Base-by-base conservation (phyloP, 768 basidiomycete species). In the Saitozyma sp. region DNA sequence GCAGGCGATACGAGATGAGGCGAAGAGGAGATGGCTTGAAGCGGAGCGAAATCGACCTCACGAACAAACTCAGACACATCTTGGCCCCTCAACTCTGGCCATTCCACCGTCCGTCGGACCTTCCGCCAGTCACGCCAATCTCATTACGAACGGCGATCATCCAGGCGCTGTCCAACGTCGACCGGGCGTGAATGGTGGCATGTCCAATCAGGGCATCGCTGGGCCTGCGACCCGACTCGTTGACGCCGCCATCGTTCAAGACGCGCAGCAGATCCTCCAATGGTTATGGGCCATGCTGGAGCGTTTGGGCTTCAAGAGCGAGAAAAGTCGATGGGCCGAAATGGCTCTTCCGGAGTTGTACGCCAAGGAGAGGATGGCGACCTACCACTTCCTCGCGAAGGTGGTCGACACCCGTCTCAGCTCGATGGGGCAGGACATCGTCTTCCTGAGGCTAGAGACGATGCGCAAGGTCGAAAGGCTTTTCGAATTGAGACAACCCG, bases 291-390 rank as follows among this genome's bases (percentile, higher is more conserved):
- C 54, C 6, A 46, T 66, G 9, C 41, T 74, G 20, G n/a, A 43
- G 8, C 61, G 71, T 17, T 51, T 70, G 11, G 58, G 52, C 1
- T 19, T 59, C 8, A 19, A 45, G 14, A 52, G 53, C 8, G 59
- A 62, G 19, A 17, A 60, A 16, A 40, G 10, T 3, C 52, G 45
- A 39, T 74, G 73, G 73, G 70, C 43, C 6, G 63, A 50, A 38
- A 66, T 74, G 38, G 65, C 46, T 16, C 20, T 74, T n/a, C 63
- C 65, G 7, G 73, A 74, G 59, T n/a, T 68, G 6, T 42, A 59
- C 2, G 17, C 37, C 8, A 51, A 51, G 37, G 59, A 63, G 9
- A 50, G 69, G 4, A 20, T 55, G 20, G 43, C n/a, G 0, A n/a
- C 41, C 29, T 74, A 70, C 51, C 14, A 9, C 17, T 4, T 48